A percentile compares a stretch with the other conserved stretches of the same genome.
Evolutionary conservation across 129 eudicot species (phyloP).

Genomic region (Flaveria linearis): DNA sequence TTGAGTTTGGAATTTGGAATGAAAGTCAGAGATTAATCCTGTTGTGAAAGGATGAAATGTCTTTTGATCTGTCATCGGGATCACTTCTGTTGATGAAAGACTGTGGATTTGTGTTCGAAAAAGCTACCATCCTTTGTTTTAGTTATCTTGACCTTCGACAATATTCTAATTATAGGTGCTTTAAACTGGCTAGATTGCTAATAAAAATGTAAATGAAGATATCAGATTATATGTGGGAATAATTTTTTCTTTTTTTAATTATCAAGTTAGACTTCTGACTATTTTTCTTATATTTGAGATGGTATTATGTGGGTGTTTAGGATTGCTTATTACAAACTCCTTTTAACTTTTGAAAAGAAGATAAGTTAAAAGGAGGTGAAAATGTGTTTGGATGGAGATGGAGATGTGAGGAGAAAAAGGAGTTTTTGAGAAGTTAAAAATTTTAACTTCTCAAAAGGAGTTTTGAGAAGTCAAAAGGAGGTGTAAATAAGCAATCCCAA

Average conservation of each 20-base stretch:
- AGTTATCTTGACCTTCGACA: not conserved
- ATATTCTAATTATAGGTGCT: not conserved
- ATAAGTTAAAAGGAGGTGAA: too few relatives aligned
- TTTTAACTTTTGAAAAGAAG: too few relatives aligned
- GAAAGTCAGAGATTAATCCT: not conserved
- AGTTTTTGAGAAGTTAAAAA: too few relatives aligned
- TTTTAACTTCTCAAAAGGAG: too few relatives aligned
- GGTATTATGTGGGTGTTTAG: conserved; percentile 7
- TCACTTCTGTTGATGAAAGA: not conserved
- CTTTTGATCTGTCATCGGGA: not conserved
- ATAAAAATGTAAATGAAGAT: conserved; percentile 5
- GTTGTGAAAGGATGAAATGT: not conserved
- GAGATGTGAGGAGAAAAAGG: too few relatives aligned
- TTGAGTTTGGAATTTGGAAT: not conserved
- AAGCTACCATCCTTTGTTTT: not conserved
- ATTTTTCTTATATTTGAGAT: not conserved
- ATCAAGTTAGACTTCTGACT: not conserved
- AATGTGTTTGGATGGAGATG: too few relatives aligned
- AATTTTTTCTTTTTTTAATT: not conserved
- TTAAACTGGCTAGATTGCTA: conserved; percentile 9
- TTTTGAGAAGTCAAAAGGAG: too few relatives aligned
- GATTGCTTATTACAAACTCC: too few relatives aligned
- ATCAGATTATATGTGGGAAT: not conserved
- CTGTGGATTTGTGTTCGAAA: conserved; percentile 15
- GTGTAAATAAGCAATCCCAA: too few relatives aligned